Base-by-base conservation (phyloP, 768 basidiomycete genomes). In the Kwoniella dendrophila region DNA sequence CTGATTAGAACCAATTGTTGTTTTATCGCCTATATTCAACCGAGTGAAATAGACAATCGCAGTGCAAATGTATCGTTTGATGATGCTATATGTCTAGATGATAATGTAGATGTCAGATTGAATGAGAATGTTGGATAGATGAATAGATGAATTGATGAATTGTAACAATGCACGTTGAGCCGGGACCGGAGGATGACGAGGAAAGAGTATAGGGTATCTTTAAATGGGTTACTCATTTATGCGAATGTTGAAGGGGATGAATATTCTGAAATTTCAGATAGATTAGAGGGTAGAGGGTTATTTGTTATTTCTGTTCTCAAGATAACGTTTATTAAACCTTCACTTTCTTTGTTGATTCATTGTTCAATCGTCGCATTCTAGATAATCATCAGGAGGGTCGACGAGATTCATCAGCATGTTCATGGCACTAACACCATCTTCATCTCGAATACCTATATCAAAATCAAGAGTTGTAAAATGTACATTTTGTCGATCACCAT, bases 401-500 rank as follows among this genome's bases (percentile, higher is more conserved):
- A n/a, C n/a, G n/a, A n/a, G n/a, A n/a, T n/a, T n/a, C n/a, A n/a
- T n/a, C n/a, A n/a, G n/a, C n/a, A n/a, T n/a, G n/a, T 60, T 60
- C 59, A 29, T 59, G 10, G 18, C 22, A 24, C n/a, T 38, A 16
- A 49, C 12, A 45, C 47, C 57, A 18, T 59, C 57, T n/a, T 49
- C 57, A 4, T 59, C 57, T 18, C 24, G 57, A 20, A 32, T 59
- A 16, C 57, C 34, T 58, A 12, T 18, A 10, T 2, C 55, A 16
- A 48, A 29, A 12, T 12, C 40, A 26, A 14, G 1, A 27, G 22
- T 5, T 26, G 40, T 24, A 27, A 16, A 24, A 49, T 60, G 30
- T 33, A 20, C 16, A 4, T 24, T 10, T 18, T 45, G 45, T 18
- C 62, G 62, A 0, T 22, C 33, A n/a, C n/a, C n/a, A 8, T 51